Base-by-base conservation (phyloP, 345 rosid species). In the Acer campestre region DNA sequence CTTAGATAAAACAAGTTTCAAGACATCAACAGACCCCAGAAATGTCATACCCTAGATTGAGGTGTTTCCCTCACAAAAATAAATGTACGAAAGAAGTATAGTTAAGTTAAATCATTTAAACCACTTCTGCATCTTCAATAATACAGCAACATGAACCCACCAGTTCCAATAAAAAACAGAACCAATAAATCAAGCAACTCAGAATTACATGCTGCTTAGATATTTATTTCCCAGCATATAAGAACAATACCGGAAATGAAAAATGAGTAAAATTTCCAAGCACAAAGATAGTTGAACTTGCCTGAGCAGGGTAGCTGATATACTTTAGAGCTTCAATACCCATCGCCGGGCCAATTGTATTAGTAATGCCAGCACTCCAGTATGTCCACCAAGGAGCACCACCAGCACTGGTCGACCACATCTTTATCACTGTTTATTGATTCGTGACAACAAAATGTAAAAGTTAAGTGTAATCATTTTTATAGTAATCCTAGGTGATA, bases 231-330 rank as follows among this genome's bases (percentile, higher is more conserved):
- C 27, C 27, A 25, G 27, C 27, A 25, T 25, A 25, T 25, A 25
- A 25, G 27, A 25, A 25, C 27, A 25, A 25, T 25, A 25, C 27
- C 27, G 27, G 27, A 25, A 25, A 25, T 25, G 27, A 25, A 25
- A 25, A 25, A 25, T 1, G 27, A 25, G 27, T 25, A 25, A 25
- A 25, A 25, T 25, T 25, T 27, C 14, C 14, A 65, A 56, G 61
- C 14, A 62, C 7, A 27, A 4, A 29, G 35, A 75, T 79, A 48
- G 12, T 23, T 74, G 42, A 72, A 68, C 82, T 74, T 82, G 81
- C 98, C 98, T 96, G 99, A 67, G 99, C 99, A 8, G 99, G 99
- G 79, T 96, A 96, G 74, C 99, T 94, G 51, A 96, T 96, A 81
- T 94, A 96, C 85, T 96, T 96, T 67, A 96, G 77, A 56, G 99